Percentiles rank a stretch among this genome's conserved stretches.
Evolutionary conservation across 129 eudicot species (phyloP).

Genomic region (Artemisia tridentata): DNA sequence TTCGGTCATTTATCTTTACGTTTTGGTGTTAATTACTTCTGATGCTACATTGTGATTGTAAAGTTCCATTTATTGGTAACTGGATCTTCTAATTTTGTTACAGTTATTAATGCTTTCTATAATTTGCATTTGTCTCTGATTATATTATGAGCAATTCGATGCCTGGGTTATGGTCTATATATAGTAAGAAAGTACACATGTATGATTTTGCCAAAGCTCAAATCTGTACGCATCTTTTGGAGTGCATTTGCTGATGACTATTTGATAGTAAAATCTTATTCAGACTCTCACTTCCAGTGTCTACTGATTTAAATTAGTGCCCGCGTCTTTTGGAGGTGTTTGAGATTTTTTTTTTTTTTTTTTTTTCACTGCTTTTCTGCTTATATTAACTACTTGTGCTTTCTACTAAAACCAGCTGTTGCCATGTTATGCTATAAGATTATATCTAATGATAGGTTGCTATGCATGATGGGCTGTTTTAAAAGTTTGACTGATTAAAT

Average conservation of each 20-base stretch:
- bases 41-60: not conserved
- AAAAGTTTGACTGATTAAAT: not conserved
- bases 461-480: not conserved
- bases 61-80: conserved; percentile 5
- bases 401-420: not conserved
- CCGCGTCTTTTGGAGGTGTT: too few species aligned
- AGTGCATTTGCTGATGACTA: too few species aligned
- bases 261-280: too few species aligned
- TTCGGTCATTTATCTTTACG: too few species aligned
- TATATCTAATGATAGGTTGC: not conserved
- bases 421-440: not conserved
- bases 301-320: too few species aligned
- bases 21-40: too few species aligned
- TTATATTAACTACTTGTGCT: not conserved
- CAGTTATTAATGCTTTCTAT: not conserved
- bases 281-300: too few species aligned
- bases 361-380: too few species aligned
- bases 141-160: not conserved
- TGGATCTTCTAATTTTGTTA: not conserved
- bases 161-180: conserved; percentile 7
- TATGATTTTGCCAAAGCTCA: not conserved
- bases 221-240: not conserved
- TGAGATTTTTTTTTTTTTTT: too few species aligned
- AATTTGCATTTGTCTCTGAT: too few species aligned
- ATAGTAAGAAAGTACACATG: conserved; percentile 16